These are phyloP conservation scores for Kodamaea fungicola DNA, from an alignment of 1,139 yeast species.

Conservation along the genomic window DNA sequence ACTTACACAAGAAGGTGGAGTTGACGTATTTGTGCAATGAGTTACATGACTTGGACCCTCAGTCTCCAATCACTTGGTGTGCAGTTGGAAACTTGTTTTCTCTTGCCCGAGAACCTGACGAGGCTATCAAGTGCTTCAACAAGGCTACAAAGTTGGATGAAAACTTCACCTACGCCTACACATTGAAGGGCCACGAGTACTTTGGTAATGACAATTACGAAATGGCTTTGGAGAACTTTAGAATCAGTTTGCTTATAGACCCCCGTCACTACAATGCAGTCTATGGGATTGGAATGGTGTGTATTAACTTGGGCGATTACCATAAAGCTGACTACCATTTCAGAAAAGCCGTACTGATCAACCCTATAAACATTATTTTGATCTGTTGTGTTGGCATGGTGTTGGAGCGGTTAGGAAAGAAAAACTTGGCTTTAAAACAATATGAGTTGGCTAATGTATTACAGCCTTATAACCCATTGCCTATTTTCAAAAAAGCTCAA, in stretches of 20 bases:
- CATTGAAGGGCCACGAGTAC: conserved; percentile 91
- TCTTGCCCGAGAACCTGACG: conserved; percentile 79
- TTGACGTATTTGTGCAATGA: conserved; percentile 82
- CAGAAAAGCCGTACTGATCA: conserved; percentile 80
- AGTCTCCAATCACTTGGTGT: conserved; percentile 86
- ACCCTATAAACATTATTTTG: conserved; percentile 86
- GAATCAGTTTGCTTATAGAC: conserved; percentile 74
- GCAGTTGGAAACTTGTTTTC: conserved; percentile 88
- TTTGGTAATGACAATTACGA: conserved; percentile 88
- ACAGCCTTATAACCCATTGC: conserved; percentile 84
- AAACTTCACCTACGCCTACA: conserved; percentile 83
- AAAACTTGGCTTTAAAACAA: conserved; percentile 72
- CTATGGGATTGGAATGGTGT: conserved; percentile 95
- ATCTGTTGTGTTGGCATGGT: conserved; percentile 96
- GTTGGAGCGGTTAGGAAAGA: conserved; percentile 69
- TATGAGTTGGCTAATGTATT: conserved; percentile 80
- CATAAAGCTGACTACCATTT: conserved; percentile 84
- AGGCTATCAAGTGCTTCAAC: conserved; percentile 83
- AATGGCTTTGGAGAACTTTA: conserved; percentile 79
- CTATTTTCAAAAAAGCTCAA: conserved; percentile 88
- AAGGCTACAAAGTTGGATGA: conserved; percentile 72
- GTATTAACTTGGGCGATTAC: conserved; percentile 80
- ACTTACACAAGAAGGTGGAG: conserved; percentile 77
- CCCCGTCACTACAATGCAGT: conserved; percentile 89
- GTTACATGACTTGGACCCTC: conserved; percentile 60